phyloP scores from a whole-genome alignment of 805 yeast species.

The Debaryomyces hansenii region DNA sequence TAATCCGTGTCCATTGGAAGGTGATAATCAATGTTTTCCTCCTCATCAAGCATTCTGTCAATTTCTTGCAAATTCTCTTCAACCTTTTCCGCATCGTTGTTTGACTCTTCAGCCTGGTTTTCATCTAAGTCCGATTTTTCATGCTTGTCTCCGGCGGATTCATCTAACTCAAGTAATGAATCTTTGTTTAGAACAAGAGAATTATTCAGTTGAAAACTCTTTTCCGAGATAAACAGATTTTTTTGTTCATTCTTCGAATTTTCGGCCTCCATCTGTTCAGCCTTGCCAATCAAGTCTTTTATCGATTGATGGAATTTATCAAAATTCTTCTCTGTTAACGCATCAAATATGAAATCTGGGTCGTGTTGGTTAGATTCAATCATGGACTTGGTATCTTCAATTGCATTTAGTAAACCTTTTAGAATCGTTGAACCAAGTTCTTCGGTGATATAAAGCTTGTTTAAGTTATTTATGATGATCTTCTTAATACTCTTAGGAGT shows the following conservation, averaged over 20 bases:
- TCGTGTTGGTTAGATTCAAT: slow-evolving; percentile 22
- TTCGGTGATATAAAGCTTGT: slow-evolving; percentile 41
- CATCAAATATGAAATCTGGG: slow-evolving; percentile 34
- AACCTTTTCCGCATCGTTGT: slow-evolving; percentile 12
- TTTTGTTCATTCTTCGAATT: not conserved
- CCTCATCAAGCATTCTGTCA: slow-evolving; percentile 37
- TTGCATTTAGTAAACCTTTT: slow-evolving; percentile 31
- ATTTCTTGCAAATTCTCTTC: slow-evolving; percentile 26
- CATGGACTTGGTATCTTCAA: slow-evolving; percentile 30
- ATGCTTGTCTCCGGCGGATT: not conserved
- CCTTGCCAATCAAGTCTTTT: slow-evolving; percentile 20
- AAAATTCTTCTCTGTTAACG: slow-evolving; percentile 27
- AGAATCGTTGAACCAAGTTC: slow-evolving; percentile 28
- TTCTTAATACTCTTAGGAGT: slow-evolving; percentile 54
- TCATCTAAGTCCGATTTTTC: slow-evolving; percentile 19
- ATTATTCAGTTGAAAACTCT: slow-evolving; percentile 1
- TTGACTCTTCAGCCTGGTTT: slow-evolving; percentile 20
- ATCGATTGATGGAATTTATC: slow-evolving; percentile 30
- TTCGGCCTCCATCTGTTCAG: slow-evolving; percentile 11
- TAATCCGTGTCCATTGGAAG: slow-evolving; percentile 19
- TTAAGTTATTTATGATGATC: slow-evolving; percentile 50
- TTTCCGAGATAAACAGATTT: not conserved
- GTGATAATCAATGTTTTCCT: slow-evolving; percentile 39
- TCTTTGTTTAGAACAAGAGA: not conserved
- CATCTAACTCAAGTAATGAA: not conserved